phyloP scores from a whole-genome alignment of 257 asterid species.

The Fraxinus anomala region DNA sequence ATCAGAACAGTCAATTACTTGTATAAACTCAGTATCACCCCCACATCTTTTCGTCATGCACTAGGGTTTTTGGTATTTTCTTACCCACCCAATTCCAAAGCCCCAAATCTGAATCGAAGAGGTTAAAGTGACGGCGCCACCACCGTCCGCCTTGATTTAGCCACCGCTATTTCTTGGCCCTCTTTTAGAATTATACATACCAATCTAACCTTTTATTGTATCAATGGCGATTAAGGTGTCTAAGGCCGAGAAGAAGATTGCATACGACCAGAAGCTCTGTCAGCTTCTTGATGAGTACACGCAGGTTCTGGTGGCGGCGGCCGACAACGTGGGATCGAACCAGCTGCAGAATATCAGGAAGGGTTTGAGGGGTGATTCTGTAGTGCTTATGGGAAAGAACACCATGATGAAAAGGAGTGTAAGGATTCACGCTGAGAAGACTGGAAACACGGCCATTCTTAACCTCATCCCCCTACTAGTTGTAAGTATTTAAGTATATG shows the following conservation, averaged over 20 bases:
- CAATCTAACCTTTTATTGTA: neutral
- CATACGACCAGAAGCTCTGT: conserved; percentile 77
- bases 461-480: conserved; percentile 81
- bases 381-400: conserved; percentile 91
- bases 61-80: too few relatives aligned
- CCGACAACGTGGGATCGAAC: conserved; percentile 86
- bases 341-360: conserved; percentile 78
- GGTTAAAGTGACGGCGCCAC: too few relatives aligned
- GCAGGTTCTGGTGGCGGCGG: conserved; percentile 68
- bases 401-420: conserved; percentile 93
- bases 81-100: too few relatives aligned
- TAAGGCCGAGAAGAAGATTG: conserved; percentile 77
- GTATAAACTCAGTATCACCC: too few relatives aligned
- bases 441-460: conserved; percentile 66
- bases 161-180: too few relatives aligned
- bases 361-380: conserved; percentile 81
- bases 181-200: too few relatives aligned
- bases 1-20: too few relatives aligned
- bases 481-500: conserved; percentile 39
- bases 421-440: conserved; percentile 75
- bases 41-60: too few relatives aligned
- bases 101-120: too few relatives aligned
- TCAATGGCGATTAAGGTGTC: conserved; percentile 64
- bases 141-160: too few relatives aligned
- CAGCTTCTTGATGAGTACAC: conserved; percentile 73